Percentiles rank a stretch among this genome's conserved stretches.
Conservation (phyloP, 2,329 filamentous ascomycete species). For the Amesomyces nigricolor region DNA sequence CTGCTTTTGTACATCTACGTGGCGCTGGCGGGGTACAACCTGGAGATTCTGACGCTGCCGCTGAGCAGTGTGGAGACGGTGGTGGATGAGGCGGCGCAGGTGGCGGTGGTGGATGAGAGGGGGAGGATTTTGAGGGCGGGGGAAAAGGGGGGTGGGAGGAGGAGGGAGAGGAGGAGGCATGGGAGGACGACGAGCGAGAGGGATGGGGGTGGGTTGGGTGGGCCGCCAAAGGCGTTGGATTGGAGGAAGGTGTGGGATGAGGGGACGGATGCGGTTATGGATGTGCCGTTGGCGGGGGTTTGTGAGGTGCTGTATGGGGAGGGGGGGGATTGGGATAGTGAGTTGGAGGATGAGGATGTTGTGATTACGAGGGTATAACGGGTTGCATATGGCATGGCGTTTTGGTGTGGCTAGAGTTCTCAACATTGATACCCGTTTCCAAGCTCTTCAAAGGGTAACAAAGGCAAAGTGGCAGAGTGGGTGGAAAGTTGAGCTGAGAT, state of each 20-base stretch:
- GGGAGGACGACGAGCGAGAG: conserved; percentile 26
- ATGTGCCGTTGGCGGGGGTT: conserved; percentile 88
- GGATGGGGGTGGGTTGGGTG: conserved; percentile 28
- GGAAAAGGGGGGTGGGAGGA: conserved; percentile 32
- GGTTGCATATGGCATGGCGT: background rate
- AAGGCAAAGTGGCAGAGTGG: too few relatives aligned
- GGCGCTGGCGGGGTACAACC: conserved; percentile 85
- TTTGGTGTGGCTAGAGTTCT: background rate
- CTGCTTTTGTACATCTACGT: conserved; percentile 88
- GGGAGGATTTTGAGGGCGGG: conserved; percentile 35
- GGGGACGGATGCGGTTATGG: conserved; percentile 95
- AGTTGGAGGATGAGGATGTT: conserved; percentile 17
- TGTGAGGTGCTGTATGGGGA: conserved; percentile 89
- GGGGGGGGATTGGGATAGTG: conserved; percentile 29
- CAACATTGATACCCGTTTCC: background rate
- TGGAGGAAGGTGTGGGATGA: conserved; percentile 86
- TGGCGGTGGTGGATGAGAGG: conserved; percentile 59
- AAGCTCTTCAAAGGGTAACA: too few relatives aligned
- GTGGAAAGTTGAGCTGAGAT: too few relatives aligned
- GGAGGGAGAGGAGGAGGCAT: background rate
- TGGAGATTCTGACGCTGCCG: conserved; percentile 77
- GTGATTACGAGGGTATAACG: conserved; percentile 18
- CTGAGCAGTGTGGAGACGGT: conserved; percentile 73
- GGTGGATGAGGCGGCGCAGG: conserved; percentile 63
- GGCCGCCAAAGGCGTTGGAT: conserved; percentile 38